Base-by-base conservation (phyloP, 805 yeast genomes). In the Komagataella phaffii region DNA sequence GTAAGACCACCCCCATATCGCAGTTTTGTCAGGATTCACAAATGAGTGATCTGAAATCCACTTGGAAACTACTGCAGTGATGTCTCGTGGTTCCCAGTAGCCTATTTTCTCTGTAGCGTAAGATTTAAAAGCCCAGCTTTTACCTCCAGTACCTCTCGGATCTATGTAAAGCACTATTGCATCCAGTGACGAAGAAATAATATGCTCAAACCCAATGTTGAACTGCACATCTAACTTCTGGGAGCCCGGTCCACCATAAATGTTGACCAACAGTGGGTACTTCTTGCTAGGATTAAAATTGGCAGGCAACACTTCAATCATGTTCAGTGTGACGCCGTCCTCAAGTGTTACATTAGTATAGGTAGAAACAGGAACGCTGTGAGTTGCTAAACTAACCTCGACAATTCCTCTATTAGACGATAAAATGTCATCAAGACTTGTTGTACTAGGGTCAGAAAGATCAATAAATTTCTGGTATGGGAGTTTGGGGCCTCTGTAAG, bases 1-100 rank as follows among this genome's bases (percentile, higher is more conserved):
- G 64, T 85, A 86, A 0, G 90, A 83, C 90, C 93, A 86, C 14
- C 95, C 95, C 90, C 93, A 86, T 44, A 85, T 74, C 0, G 88
- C 87, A 3, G 83, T 77, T 52, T 70, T 70, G 1, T 73, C 69
- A 3, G 58, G 57, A 60, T 85, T 83, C 17, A 86, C 72, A 54
- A 74, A 74, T 7, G 67, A 61, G 52, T 70, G 70, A 6, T 64
- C 65, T 19, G 66, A 53, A 6, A 85, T 73, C 61, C 79, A 81
- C 43, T 69, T 70, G 45, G 75, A 64, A 0, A 80, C 73, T 0
- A 79, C 74, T 3, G 69, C 70, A 0, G 76, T 71, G 12, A 86
- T 67, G 62, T 86, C 95, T 49, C 83, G 66, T 6, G 90, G 85
- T 61, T 86, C 95, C 84, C 86, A 84, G 55, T 76, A 73, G 0